phyloP scores from a whole-genome alignment of 345 rosid species.

The Carallia pectinifolia region DNA sequence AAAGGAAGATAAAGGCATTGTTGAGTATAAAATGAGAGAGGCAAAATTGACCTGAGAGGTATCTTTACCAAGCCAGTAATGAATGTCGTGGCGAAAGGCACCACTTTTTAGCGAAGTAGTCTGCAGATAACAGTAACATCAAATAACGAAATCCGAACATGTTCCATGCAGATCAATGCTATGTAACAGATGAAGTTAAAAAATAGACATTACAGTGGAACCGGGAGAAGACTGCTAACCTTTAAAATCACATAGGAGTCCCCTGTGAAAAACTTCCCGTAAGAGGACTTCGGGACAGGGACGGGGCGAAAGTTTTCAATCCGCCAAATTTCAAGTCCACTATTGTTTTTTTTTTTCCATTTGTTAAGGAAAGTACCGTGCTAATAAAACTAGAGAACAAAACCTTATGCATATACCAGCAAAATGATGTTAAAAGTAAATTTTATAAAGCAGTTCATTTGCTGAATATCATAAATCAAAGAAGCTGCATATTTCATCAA shows the following conservation, averaged over 20 bases:
- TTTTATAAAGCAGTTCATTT: neutral
- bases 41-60: constrained; percentile 59
- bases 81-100: constrained; percentile 76
- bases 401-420: constrained; percentile 1
- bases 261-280: constrained; percentile 90
- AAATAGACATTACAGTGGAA: neutral
- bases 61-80: constrained; percentile 94
- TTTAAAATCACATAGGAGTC: constrained; percentile 89
- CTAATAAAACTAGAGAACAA: neutral
- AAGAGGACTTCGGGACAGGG: constrained; percentile 58
- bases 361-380: constrained; percentile 11
- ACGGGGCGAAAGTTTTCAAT: constrained; percentile 84
- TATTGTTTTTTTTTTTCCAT: constrained; percentile 17
- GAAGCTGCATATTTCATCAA: constrained; percentile 15
- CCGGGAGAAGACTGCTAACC: constrained; percentile 42
- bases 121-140: constrained; percentile 33
- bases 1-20: constrained; percentile 1
- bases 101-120: constrained; percentile 72
- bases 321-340: constrained; percentile 97
- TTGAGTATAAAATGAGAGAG: neutral
- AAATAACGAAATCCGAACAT: neutral
- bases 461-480: constrained; percentile 5
- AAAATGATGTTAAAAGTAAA: constrained; percentile 2
- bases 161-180: neutral
- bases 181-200: neutral